Conservation (phyloP, 805 yeast species). For the Yarrowia keelungensis region DNA sequence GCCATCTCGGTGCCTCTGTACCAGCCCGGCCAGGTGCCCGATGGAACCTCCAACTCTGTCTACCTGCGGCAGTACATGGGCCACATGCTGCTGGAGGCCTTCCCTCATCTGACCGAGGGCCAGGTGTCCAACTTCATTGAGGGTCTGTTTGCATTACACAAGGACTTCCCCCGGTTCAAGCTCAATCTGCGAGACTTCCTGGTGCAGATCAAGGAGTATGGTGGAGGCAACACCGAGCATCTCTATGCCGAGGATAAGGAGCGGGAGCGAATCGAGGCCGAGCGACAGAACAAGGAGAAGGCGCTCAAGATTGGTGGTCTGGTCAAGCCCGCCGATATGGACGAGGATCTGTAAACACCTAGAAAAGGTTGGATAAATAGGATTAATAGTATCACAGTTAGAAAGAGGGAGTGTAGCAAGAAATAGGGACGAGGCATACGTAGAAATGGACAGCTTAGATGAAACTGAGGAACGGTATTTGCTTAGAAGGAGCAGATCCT, state of each 20-base stretch:
- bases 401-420: no score
- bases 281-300: slow-evolving; percentile 72
- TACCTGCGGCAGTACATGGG: slow-evolving; percentile 83
- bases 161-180: slow-evolving; percentile 76
- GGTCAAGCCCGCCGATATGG: slow-evolving; percentile 93
- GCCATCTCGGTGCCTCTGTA: slow-evolving; percentile 81
- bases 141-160: slow-evolving; percentile 73
- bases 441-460: no score
- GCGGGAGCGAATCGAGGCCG: slow-evolving; percentile 71
- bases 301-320: slow-evolving; percentile 92
- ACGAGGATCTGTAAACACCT: slow-evolving; percentile 58
- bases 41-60: slow-evolving; percentile 80
- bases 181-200: slow-evolving; percentile 92
- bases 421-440: no score
- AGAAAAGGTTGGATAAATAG: background rate
- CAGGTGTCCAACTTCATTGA: slow-evolving; percentile 83
- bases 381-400: no score
- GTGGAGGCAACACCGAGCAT: slow-evolving; percentile 90
- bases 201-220: slow-evolving; percentile 93
- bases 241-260: slow-evolving; percentile 93
- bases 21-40: slow-evolving; percentile 72
- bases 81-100: slow-evolving; percentile 83
- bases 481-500: no score
- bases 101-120: slow-evolving; percentile 84
- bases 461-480: no score